Percentiles rank a stretch among this genome's conserved stretches.
Evolutionary conservation across 495 filamentous ascomycete species (phyloP).

Genomic region (Podospora australis): DNA sequence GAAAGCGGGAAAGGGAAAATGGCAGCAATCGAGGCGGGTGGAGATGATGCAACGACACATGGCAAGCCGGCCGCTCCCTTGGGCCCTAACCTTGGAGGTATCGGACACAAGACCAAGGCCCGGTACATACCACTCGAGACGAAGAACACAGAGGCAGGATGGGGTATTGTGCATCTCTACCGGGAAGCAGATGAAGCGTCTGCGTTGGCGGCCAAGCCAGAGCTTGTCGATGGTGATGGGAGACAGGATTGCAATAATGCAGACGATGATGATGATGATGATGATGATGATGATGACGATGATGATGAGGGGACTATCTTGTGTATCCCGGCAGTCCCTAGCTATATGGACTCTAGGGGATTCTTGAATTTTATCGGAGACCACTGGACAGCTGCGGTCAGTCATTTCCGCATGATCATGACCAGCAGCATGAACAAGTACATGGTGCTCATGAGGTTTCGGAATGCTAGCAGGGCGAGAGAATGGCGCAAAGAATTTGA

Average conservation of each 20-base stretch:
- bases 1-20: background rate
- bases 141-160: slow-evolving; percentile 76
- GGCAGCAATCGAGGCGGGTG: slow-evolving; percentile 3
- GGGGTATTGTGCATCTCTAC: slow-evolving; percentile 92
- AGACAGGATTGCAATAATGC: background rate
- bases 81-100: background rate
- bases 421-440: slow-evolving; percentile 85
- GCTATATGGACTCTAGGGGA: slow-evolving; percentile 83
- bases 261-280: background rate
- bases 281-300: background rate
- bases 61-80: slow-evolving; percentile 16
- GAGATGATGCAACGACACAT: slow-evolving; percentile 5
- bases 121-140: background rate
- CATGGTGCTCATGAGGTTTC: slow-evolving; percentile 96
- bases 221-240: background rate
- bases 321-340: slow-evolving; percentile 91
- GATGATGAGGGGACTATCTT: slow-evolving; percentile 58
- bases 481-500: slow-evolving; percentile 85
- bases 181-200: slow-evolving; percentile 64
- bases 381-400: slow-evolving; percentile 78
- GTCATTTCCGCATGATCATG: slow-evolving; percentile 92
- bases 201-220: slow-evolving; percentile 26
- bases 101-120: background rate
- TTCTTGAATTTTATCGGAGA: slow-evolving; percentile 91
- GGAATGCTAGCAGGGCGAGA: slow-evolving; percentile 63